Evolutionary conservation across 164 flowering plant genomes (phyloP).

Genomic region (Vitis rupestris): DNA sequence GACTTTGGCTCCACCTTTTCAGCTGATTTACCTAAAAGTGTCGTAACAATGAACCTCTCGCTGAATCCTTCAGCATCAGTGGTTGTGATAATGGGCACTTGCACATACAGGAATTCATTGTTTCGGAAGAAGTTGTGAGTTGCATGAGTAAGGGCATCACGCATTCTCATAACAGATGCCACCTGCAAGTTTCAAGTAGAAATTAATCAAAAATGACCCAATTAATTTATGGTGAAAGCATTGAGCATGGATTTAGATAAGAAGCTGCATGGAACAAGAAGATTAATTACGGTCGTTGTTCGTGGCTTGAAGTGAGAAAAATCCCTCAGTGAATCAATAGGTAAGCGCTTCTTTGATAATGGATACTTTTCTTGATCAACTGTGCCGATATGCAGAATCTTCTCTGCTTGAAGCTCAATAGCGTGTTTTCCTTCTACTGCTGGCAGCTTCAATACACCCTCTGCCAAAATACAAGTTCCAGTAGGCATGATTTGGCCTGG

Average conservation of each 20-base stretch:
- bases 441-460: conserved; percentile 60
- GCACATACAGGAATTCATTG: conserved; percentile 67
- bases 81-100: conserved; percentile 73
- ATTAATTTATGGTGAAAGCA: not conserved
- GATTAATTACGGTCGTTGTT: conserved; percentile 72
- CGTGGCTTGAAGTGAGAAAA: conserved; percentile 73
- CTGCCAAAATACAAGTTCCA: conserved; percentile 81
- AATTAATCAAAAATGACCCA: too few relatives aligned
- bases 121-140: conserved; percentile 71
- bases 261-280: not conserved
- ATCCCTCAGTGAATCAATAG: conserved; percentile 52
- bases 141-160: conserved; percentile 55
- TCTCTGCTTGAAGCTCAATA: conserved; percentile 69
- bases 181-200: conserved; percentile 38
- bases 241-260: not conserved
- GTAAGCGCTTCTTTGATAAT: conserved; percentile 60
- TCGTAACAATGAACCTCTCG: conserved; percentile 61
- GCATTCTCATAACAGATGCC: conserved; percentile 72
- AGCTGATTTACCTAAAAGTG: conserved; percentile 29
- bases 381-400: conserved; percentile 66
- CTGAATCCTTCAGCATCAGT: conserved; percentile 51
- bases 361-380: conserved; percentile 67
- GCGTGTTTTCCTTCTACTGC: conserved; percentile 40
- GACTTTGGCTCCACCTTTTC: conserved; percentile 24
- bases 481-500: conserved; percentile 41